Conservation (phyloP, 345 rosid species). For the Salix brachista region DNA sequence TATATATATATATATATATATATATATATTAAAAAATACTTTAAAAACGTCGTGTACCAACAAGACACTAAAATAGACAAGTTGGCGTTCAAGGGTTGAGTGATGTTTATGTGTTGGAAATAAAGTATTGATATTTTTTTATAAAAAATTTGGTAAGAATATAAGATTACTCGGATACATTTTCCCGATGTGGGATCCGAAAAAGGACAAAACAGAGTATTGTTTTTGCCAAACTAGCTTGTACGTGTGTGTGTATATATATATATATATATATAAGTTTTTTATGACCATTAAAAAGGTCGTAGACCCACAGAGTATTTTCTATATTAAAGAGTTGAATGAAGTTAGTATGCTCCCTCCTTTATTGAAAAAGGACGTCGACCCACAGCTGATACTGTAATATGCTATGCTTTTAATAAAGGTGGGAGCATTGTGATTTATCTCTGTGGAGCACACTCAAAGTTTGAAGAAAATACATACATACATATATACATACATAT, state of each 20-base stretch:
- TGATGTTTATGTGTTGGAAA: background rate
- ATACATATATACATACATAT: too few relatives aligned
- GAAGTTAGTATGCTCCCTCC: too few relatives aligned
- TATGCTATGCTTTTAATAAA: background rate
- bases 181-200: background rate
- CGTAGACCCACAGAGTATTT: background rate
- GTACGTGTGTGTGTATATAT: background rate
- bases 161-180: background rate
- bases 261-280: background rate
- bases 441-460: background rate
- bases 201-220: constrained; percentile 2
- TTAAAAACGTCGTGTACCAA: too few relatives aligned
- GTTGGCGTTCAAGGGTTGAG: background rate
- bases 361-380: too few relatives aligned
- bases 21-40: too few relatives aligned
- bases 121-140: background rate
- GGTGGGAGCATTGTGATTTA: background rate
- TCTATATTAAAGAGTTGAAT: background rate
- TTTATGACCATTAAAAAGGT: background rate
- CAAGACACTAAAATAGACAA: background rate
- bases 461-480: background rate
- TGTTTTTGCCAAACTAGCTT: background rate
- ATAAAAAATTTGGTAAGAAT: background rate
- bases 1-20: too few relatives aligned
- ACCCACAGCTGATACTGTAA: background rate